Base-by-base conservation (phyloP, 192 early-diverging fungal species). In the Spinellus fusiger region DNA sequence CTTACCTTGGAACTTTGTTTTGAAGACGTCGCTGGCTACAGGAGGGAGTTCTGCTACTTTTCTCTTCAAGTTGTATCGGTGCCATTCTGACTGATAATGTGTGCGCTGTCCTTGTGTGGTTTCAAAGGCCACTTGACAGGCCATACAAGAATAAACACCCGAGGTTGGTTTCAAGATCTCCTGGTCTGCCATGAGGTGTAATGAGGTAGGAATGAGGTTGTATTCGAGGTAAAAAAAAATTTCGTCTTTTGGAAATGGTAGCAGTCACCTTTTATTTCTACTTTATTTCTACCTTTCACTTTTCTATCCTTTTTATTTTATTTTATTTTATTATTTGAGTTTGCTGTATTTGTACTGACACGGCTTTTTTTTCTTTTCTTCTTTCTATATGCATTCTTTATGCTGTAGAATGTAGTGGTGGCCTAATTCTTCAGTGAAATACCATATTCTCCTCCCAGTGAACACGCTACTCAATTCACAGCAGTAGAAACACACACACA, bases 1-100 rank as follows among this genome's bases (percentile, higher is more conserved):
- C 62, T 64, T 74, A 78, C 73, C 76, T 15, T 84, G 56, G 34
- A 92, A 74, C 32, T 92, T 86, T 71, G 85, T 80, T 0, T 81
- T 75, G 82, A 97, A 98, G 58, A 81, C 80, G 62, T 94, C 94
- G 16, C 79, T 79, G 2, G 84, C 71, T 27, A 99, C 85, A 25
- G 94, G 89, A 0, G 91, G 91, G 18, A 98, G 76, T 22, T 89
- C 90, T 13, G 89, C 94, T 26, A 98, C 92, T 66, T 97, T 95
- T 62, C 96, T 87, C 80, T 98, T 98, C 26, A 98, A 73, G 72
- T 99, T 99, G 83, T 99, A 99, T 33, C 95, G 80, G 63, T 99
- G 98, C 96, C 97, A 99, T 80, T 99, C 94, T 29, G 89, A 87
- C 25, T 86, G 83, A 72, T 95, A 96, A 75, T 99, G 97, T 29